Evolutionary conservation across 140 eudicot genomes (phyloP).

Genomic region (Senecio squalidus): DNA sequence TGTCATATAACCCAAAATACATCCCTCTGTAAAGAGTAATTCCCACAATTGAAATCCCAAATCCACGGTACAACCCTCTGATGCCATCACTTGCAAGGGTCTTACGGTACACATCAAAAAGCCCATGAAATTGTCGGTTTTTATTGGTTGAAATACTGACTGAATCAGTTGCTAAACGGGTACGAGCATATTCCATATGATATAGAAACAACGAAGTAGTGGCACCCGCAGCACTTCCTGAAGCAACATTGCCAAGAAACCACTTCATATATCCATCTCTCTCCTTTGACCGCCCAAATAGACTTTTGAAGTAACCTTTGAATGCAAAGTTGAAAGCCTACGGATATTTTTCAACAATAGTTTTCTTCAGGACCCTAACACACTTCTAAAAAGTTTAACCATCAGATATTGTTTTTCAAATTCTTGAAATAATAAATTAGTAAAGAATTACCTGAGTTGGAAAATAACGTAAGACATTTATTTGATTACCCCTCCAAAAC

Average conservation of each 20-base stretch:
- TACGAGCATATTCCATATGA: slow-evolving; percentile 91
- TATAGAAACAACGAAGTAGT: slow-evolving; percentile 89
- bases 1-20: slow-evolving; percentile 93
- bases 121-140: slow-evolving; percentile 68
- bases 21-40: slow-evolving; percentile 93
- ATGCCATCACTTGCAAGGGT: slow-evolving; percentile 81
- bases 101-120: slow-evolving; percentile 69
- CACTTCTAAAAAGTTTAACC: slow-evolving; percentile 17
- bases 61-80: slow-evolving; percentile 83
- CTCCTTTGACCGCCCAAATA: slow-evolving; percentile 81
- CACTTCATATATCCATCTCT: slow-evolving; percentile 84
- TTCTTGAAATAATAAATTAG: slow-evolving; percentile 5
- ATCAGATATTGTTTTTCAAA: slow-evolving; percentile 7
- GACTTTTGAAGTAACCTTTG: slow-evolving; percentile 86
- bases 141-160: slow-evolving; percentile 24
- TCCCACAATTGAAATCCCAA: slow-evolving; percentile 82
- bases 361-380: slow-evolving; percentile 31
- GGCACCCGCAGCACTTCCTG: slow-evolving; percentile 99
- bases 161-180: slow-evolving; percentile 84
- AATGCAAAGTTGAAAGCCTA: slow-evolving; percentile 98
- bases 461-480: slow-evolving; percentile 80
- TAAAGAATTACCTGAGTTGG: slow-evolving; percentile 75
- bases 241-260: slow-evolving; percentile 98
- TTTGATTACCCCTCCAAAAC: slow-evolving; percentile 97
- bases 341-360: slow-evolving; percentile 25